Evolutionary conservation across 345 rosid genomes (phyloP).

Genomic region (Populus pruinosa): DNA sequence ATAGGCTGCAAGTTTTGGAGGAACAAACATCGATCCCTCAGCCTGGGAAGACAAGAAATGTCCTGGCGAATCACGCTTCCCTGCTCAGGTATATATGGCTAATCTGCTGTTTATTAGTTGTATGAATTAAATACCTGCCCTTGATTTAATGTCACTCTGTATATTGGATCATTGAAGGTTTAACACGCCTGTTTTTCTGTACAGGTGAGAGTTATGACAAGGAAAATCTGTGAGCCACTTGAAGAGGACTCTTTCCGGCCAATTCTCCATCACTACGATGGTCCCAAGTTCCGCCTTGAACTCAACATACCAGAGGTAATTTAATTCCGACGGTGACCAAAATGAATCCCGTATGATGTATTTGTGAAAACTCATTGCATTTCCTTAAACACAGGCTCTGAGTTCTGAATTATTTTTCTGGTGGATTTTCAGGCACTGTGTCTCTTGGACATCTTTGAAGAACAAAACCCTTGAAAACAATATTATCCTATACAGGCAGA

Average conservation of each 20-base stretch:
- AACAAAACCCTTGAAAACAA: conserved; percentile 41
- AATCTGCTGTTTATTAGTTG: background rate
- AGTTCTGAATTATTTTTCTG: background rate
- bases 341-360: background rate
- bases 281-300: conserved; percentile 96
- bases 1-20: conserved; percentile 96
- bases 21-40: conserved; percentile 82
- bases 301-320: conserved; percentile 89
- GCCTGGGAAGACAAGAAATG: conserved; percentile 98
- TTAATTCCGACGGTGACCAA: background rate
- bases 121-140: background rate
- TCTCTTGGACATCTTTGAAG: conserved; percentile 81
- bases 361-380: background rate
- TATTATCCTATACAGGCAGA: conserved; percentile 3
- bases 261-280: conserved; percentile 94
- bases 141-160: background rate
- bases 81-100: conserved; percentile 62
- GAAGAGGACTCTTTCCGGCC: conserved; percentile 99
- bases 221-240: conserved; percentile 79
- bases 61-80: conserved; percentile 89
- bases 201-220: conserved; percentile 70
- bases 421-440: conserved; percentile 62
- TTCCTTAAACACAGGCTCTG: background rate
- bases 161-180: background rate
- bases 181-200: background rate